Evolutionary conservation across 371 early-diverging fungal genomes (phyloP).

Genomic region (Ordospora colligata): DNA sequence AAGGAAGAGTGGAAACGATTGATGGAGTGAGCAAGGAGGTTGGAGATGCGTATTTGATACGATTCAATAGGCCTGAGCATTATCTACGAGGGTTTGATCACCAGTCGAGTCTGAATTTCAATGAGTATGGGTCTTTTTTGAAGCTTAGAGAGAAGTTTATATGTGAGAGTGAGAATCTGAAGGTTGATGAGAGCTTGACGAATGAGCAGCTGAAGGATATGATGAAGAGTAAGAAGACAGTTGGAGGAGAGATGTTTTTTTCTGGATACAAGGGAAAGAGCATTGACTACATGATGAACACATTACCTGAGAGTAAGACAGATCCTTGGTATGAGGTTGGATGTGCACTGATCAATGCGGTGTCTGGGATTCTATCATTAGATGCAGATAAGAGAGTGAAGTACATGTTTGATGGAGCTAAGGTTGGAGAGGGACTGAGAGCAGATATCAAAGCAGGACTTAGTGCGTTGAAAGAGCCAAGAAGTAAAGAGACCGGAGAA

Average conservation of each 20-base stretch:
- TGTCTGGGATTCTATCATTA: neutral
- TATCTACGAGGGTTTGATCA: slow-evolving; percentile 18
- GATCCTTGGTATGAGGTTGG: neutral
- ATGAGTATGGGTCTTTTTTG: neutral
- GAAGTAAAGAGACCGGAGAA: neutral
- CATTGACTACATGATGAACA: neutral
- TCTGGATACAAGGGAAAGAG: neutral
- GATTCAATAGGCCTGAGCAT: slow-evolving; percentile 5
- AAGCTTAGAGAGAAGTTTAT: slow-evolving; percentile 5
- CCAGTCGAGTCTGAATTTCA: slow-evolving; percentile 2
- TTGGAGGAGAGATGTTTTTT: neutral
- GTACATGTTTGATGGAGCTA: neutral
- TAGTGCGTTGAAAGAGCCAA: neutral
- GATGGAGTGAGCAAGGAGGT: neutral
- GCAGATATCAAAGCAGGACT: neutral
- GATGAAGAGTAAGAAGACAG: slow-evolving; percentile 3
- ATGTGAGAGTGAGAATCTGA: neutral
- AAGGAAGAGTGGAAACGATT: neutral
- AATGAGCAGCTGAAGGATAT: neutral
- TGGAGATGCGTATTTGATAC: neutral
- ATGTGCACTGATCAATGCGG: neutral
- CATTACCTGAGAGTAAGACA: neutral
- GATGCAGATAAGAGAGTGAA: neutral
- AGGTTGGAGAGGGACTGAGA: neutral
- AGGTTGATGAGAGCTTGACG: neutral